Evolutionary conservation across 257 asterid species (phyloP).

Genomic region (Solanum lycopersicoides): DNA sequence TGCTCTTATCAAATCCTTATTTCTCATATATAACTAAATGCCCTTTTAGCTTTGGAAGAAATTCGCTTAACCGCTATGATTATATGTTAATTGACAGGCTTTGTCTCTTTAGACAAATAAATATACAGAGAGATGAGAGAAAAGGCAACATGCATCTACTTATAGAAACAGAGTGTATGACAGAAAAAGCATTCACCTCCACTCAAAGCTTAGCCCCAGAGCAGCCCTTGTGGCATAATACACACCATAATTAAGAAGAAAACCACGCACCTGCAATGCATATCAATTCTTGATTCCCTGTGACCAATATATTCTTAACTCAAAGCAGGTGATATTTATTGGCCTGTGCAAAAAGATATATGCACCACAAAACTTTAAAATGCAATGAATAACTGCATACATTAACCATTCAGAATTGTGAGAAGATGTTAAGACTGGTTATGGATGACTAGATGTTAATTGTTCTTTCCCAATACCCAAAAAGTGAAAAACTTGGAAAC

Average conservation of each 20-base stretch:
- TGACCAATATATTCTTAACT: background rate
- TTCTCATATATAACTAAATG: background rate
- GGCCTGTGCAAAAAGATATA: background rate
- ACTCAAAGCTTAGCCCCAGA: conserved; percentile 75
- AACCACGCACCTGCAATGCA: conserved; percentile 76
- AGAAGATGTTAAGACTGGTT: background rate
- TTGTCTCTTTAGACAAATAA: background rate
- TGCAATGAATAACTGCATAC: background rate
- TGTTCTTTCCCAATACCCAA: background rate
- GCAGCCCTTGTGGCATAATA: conserved; percentile 98
- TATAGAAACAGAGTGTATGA: background rate
- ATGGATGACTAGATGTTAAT: background rate
- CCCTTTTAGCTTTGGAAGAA: background rate
- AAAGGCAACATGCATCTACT: background rate
- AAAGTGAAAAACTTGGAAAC: background rate
- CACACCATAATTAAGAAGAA: conserved; percentile 91
- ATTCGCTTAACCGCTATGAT: background rate
- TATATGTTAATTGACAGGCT: background rate
- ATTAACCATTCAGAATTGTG: background rate
- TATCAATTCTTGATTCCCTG: background rate
- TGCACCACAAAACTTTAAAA: background rate
- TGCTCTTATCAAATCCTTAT: background rate
- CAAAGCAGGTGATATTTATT: background rate
- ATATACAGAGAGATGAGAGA: background rate
- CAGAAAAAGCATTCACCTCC: conserved; percentile 56